Conservation (phyloP, 1,284 basidiomycete species). For the Tremellales sp. region DNA sequence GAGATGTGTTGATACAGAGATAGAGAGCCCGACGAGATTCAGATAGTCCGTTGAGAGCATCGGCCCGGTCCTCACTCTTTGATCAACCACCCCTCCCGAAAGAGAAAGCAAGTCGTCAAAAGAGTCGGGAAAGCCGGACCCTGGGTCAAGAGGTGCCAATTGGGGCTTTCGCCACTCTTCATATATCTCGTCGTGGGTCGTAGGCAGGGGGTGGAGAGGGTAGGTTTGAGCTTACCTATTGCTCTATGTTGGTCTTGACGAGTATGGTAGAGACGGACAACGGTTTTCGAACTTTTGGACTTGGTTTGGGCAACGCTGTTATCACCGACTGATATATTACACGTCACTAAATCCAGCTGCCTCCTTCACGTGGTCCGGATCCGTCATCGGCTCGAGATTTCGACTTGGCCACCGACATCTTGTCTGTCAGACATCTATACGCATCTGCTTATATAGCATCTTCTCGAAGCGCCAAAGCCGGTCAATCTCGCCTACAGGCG, state of each 20-base stretch:
- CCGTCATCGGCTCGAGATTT: no score
- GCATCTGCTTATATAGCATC: no score
- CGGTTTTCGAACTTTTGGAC: no score
- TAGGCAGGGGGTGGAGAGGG: neutral
- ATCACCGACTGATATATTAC: no score
- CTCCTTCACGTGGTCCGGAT: no score
- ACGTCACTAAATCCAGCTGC: no score
- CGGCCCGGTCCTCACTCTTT: slow-evolving; percentile 13
- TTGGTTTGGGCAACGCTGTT: no score
- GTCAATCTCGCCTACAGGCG: no score
- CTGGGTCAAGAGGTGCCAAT: slow-evolving; percentile 49
- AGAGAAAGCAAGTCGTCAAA: slow-evolving; percentile 1
- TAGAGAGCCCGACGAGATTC: slow-evolving; percentile 20
- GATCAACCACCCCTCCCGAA: slow-evolving; percentile 4
- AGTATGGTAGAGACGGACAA: neutral
- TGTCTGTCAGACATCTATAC: no score
- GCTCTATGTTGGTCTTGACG: neutral
- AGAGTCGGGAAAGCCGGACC: slow-evolving; percentile 12
- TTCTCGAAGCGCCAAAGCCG: no score
- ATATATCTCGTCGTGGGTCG: slow-evolving; percentile 16
- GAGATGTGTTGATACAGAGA: no score
- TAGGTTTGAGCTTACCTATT: neutral
- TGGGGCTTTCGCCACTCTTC: slow-evolving; percentile 45
- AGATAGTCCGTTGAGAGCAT: slow-evolving; percentile 44
- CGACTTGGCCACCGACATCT: no score